Base-by-base conservation (phyloP, 108 stramenopile species). In the Mediolabrus comicus region DNA sequence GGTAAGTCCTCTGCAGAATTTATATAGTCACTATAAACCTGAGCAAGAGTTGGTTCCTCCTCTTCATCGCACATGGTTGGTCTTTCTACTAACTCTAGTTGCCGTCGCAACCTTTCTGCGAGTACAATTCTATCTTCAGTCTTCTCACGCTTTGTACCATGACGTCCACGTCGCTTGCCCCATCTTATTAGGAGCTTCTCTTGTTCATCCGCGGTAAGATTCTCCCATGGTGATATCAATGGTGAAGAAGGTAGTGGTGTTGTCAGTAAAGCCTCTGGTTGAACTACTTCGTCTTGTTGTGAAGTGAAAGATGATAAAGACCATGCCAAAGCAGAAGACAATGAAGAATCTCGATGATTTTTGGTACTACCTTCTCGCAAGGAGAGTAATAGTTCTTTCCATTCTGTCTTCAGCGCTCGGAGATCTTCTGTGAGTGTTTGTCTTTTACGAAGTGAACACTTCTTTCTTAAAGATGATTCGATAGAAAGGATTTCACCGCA, bases 121-220 rank as follows among this genome's bases (percentile, higher is more conserved):
- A 84, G 72, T 16, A 90, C 71, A 4, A 90, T 60, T 0, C 89
- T 68, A 75, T 90, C 89, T 13, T 82, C 83, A 0, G 86, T 90
- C 53, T 78, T 71, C 71, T 90, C 89, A 29, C 77, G 61, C 8
- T 74, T 75, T 4, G 61, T 63, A 3, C 77, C 65, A 10, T 49
- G 29, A 16, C 79, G 46, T 24, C 71, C 34, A 12, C 81, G 84
- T 8, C 75, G 24, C 29, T 83, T 73, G 62, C 81, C 69, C 84
- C 83, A 90, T 61, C 68, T 60, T 10, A 65, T 49, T 59, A 86
- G 52, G 17, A 89, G 57, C 11, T 49, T 39, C 36, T 81, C 36
- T 53, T 72, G 62, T 24, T 75, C 67, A 34, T 68, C 52, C n/a
- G 38, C 1, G 8, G 59, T 10, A 29, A 67, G 62, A 17, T 30